Evolutionary conservation across 192 early-diverging fungal species (phyloP), one percentile per base, ranked within the genome.

Genomic region (Geosiphon pyriformis): DNA sequence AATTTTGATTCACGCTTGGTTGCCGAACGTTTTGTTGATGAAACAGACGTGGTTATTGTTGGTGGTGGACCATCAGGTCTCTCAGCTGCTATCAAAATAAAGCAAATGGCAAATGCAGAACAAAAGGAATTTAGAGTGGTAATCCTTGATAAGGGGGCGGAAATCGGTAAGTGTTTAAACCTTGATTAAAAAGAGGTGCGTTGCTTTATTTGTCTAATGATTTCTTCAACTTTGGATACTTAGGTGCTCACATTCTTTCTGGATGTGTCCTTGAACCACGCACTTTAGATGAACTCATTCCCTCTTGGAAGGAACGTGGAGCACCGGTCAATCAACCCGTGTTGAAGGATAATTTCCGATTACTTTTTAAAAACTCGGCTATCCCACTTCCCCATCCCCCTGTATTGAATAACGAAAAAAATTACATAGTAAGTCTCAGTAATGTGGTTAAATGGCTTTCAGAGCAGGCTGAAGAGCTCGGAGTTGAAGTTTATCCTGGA

Each of bases 401-500:
- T 65, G 87, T 92, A 65, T 93, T 98, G 92, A 88, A 82, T 80
- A 99, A 99, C 78, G 76, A 91, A 71, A 95, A 94, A 49, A 99
- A 99, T 75, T 99, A 94, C 77, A 95, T 99, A 72, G 88, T 99
- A 8, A 95, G 93, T 7, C 76, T 99, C 51, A 92, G 84, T 70
- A 92, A 95, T 73, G 92, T 96, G 74, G 89, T 91, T 54, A 85
- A 88, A 72, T 99, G 96, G 96, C 77, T 99, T 26, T 95, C 95
- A 52, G 93, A 95, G 69, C 90, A 94, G 68, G 96, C 96, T 31
- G 96, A 97, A 74, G 95, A 96, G 71, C 75, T 87, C 22, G 95
- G 94, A 34, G 94, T 97, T 26, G 96, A 99, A 50, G 77, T 99
- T 42, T 99, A 96, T 72, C 89, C 93, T 0, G 85, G 85, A 12